These are phyloP conservation scores for Tuctoria greenei DNA, from an alignment of 176 grass and related monocot species.

Conservation along the genomic window DNA sequence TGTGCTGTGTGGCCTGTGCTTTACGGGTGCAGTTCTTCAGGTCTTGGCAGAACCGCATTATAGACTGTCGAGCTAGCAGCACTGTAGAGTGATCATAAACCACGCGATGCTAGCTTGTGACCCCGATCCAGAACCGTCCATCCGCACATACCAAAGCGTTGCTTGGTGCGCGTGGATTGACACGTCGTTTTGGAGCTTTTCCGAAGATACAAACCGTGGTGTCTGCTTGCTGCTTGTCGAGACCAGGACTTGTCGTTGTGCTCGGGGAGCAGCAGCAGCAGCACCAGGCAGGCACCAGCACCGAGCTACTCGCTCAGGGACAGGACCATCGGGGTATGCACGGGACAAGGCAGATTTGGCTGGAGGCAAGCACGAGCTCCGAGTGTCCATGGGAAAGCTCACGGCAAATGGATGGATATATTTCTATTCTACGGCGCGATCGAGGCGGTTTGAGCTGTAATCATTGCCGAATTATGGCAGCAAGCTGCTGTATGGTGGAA, in stretches of 20 bases:
- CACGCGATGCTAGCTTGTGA: not conserved
- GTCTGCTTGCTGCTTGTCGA: conserved; percentile 29
- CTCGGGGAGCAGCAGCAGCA: not conserved
- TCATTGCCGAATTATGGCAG: conserved; percentile 37
- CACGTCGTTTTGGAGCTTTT: conserved; percentile 5
- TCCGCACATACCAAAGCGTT: not conserved
- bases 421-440: not conserved
- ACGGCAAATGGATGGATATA: conserved; percentile 33
- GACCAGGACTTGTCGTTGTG: not conserved
- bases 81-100: not conserved
- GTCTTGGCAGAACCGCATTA: conserved; percentile 28
- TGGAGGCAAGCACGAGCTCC: not conserved
- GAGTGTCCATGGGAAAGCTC: conserved; percentile 41
- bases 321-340: not conserved
- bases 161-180: not conserved
- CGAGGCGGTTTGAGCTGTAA: conserved; percentile 3
- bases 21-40: conserved; percentile 17
- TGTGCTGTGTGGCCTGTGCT: not conserved
- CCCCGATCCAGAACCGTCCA: not conserved
- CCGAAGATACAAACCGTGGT: conserved; percentile 1
- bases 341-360: conserved; percentile 3
- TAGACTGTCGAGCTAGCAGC: conserved; percentile 27
- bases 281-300: not conserved
- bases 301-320: not conserved
- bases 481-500: conserved; percentile 35